phyloP scores from a whole-genome alignment of 208 protist genomes.

The Cochliopodium minus region DNA sequence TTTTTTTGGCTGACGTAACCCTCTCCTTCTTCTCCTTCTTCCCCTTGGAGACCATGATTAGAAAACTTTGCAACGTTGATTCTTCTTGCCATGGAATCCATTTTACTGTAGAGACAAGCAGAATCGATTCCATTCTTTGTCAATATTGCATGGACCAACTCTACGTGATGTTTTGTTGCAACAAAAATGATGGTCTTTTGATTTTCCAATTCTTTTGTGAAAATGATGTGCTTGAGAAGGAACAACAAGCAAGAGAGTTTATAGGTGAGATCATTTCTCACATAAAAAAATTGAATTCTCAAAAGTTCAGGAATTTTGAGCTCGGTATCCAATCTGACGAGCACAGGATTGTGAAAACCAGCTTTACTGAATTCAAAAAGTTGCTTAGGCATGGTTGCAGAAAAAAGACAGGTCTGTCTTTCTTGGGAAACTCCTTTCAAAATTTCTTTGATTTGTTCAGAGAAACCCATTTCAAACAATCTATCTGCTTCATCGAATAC shows the following conservation, averaged over 20 bases:
- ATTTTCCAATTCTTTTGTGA: slow-evolving; percentile 31
- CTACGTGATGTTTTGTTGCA: slow-evolving; percentile 84
- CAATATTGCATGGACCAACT: slow-evolving; percentile 81
- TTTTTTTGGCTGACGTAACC: slow-evolving; percentile 44
- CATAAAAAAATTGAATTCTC: slow-evolving; percentile 67
- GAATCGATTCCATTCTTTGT: slow-evolving; percentile 37
- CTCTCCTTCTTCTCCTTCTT: slow-evolving; percentile 17
- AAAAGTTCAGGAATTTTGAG: slow-evolving; percentile 82
- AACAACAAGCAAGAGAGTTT: slow-evolving; percentile 77
- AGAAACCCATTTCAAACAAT: slow-evolving; percentile 73
- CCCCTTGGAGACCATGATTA: no score
- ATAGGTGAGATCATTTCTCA: slow-evolving; percentile 77
- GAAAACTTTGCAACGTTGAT: slow-evolving; percentile 79
- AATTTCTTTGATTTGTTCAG: slow-evolving; percentile 41
- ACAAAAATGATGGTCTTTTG: slow-evolving; percentile 88
- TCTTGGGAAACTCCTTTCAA: neutral
- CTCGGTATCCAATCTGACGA: slow-evolving; percentile 91
- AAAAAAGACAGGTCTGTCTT: slow-evolving; percentile 16
- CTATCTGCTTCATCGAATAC: slow-evolving; percentile 98
- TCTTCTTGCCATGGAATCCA: slow-evolving; percentile 86
- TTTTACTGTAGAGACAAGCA: slow-evolving; percentile 77
- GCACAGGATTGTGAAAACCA: slow-evolving; percentile 76
- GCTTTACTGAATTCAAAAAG: slow-evolving; percentile 35
- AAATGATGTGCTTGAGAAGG: slow-evolving; percentile 62
- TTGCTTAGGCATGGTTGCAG: slow-evolving; percentile 14